A percentile compares a stretch with the other conserved stretches of the same genome.
Evolutionary conservation across 306 rosid genomes (phyloP).

Genomic region (Morella rubra): DNA sequence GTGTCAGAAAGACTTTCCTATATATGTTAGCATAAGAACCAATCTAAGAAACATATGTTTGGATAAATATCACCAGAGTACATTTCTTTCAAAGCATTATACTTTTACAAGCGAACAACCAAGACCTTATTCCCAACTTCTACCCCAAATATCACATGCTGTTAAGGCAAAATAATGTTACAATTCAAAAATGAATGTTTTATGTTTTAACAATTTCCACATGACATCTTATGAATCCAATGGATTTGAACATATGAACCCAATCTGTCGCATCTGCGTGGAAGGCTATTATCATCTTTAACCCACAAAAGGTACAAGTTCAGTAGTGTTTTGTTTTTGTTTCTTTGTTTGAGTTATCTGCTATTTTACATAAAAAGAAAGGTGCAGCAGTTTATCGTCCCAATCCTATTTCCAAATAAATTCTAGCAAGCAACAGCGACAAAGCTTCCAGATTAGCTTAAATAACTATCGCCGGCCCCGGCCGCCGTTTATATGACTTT

Average conservation of each 20-base stretch:
- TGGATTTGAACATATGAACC: neutral
- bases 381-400: neutral
- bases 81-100: slow-evolving; percentile 7
- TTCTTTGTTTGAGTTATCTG: neutral
- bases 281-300: neutral
- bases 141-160: neutral
- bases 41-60: slow-evolving; percentile 41
- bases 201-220: neutral
- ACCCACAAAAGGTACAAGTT: neutral
- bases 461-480: neutral
- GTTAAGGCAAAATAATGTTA: neutral
- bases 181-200: neutral
- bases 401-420: neutral
- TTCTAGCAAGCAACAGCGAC: neutral
- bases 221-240: neutral
- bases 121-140: neutral
- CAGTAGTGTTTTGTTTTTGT: neutral
- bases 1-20: slow-evolving; percentile 24
- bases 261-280: neutral
- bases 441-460: neutral
- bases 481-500: neutral
- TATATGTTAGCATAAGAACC: slow-evolving; percentile 31
- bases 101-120: slow-evolving; percentile 18
- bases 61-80: neutral
- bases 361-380: too few relatives aligned